These are phyloP conservation scores for Saccharomyces hybrid DNA, from an alignment of 1,139 yeast genomes.

Conservation along the genomic window DNA sequence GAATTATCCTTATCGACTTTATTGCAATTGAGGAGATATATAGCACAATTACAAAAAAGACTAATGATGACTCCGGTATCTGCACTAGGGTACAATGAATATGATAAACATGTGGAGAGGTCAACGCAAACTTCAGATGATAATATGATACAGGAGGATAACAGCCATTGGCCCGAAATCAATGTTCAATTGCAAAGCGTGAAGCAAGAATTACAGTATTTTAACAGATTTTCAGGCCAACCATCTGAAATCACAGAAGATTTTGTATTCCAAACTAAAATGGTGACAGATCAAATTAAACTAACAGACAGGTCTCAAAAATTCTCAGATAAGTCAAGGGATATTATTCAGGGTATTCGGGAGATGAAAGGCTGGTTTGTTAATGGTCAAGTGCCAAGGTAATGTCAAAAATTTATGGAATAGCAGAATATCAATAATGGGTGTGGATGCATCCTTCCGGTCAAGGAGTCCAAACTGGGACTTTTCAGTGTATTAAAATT, in stretches of 20 bases:
- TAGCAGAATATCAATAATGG: background rate
- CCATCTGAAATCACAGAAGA: slow-evolving; percentile 12
- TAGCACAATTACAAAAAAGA: slow-evolving; percentile 15
- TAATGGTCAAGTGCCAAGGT: slow-evolving; percentile 21
- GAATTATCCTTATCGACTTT: slow-evolving; percentile 21
- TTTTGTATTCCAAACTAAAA: slow-evolving; percentile 16
- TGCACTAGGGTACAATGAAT: slow-evolving; percentile 36
- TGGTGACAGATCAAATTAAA: slow-evolving; percentile 15
- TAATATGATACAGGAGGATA: slow-evolving; percentile 25
- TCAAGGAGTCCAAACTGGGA: no score
- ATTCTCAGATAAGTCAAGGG: slow-evolving; percentile 3
- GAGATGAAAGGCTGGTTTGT: slow-evolving; percentile 30
- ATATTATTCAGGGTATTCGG: slow-evolving; percentile 15
- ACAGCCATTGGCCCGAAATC: slow-evolving; percentile 34
- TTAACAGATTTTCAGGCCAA: slow-evolving; percentile 7
- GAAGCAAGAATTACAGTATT: slow-evolving; percentile 10
- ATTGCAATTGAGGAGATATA: slow-evolving; percentile 19
- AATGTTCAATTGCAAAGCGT: slow-evolving; percentile 13
- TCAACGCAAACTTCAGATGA: slow-evolving; percentile 22
- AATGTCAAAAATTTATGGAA: background rate
- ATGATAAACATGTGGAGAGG: slow-evolving; percentile 29
- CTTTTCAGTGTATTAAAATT: background rate
- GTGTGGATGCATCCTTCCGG: no score
- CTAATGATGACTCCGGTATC: slow-evolving; percentile 31
- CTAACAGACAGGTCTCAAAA: slow-evolving; percentile 6